Percentiles rank a stretch among this genome's conserved stretches.
phyloP scores from a whole-genome alignment of 2,329 filamentous ascomycete genomes.

The Venturia oleaginea region DNA sequence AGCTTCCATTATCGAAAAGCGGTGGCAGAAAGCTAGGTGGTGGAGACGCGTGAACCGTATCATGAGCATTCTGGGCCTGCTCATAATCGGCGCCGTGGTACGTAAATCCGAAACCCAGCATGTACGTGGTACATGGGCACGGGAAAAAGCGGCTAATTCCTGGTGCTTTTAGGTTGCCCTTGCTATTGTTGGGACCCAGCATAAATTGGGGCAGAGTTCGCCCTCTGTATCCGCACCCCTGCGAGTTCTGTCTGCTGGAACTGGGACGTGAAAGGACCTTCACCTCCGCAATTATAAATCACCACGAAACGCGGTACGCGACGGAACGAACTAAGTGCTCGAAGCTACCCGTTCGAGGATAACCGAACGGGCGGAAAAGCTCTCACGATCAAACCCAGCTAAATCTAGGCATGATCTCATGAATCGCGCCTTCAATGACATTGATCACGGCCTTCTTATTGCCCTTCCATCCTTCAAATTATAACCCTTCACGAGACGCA shows the following conservation, averaged over 20 bases:
- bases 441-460: background rate
- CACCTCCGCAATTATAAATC: background rate
- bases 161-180: slow-evolving; percentile 23
- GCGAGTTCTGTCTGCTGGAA: background rate
- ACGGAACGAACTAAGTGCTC: background rate
- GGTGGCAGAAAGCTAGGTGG: slow-evolving; percentile 53
- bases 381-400: background rate
- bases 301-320: background rate
- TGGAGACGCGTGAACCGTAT: slow-evolving; percentile 55
- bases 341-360: background rate
- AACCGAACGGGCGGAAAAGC: background rate
- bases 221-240: background rate
- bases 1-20: slow-evolving; percentile 26
- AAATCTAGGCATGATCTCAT: background rate
- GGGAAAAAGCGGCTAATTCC: background rate
- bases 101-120: background rate
- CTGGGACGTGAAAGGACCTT: background rate
- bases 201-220: background rate
- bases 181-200: slow-evolving; percentile 27
- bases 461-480: background rate
- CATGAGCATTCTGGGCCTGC: slow-evolving; percentile 49
- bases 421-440: background rate
- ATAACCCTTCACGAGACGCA: background rate
- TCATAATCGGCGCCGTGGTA: slow-evolving; percentile 47
- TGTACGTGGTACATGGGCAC: background rate